Percentiles rank a stretch among this genome's conserved stretches.
Evolutionary conservation across 1,284 basidiomycete genomes (phyloP).

Genomic region (Ceratobasidium sp.): DNA sequence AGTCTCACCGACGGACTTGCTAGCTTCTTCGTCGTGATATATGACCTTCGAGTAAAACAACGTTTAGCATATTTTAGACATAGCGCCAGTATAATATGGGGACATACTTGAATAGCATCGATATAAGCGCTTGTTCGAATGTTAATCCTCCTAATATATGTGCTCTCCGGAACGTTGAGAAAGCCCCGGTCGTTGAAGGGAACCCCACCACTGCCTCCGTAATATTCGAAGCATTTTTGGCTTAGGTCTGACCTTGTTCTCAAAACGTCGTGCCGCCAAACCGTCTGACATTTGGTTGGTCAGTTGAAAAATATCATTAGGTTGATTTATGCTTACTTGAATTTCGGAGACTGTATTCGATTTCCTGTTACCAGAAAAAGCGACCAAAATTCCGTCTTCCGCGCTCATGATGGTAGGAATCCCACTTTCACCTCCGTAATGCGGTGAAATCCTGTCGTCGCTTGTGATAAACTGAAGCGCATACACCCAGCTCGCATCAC

Average conservation of each 20-base stretch:
- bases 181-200: slow-evolving; percentile 24
- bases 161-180: neutral
- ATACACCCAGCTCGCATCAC: neutral
- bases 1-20: no score
- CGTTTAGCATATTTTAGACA: no score
- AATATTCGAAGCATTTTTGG: slow-evolving; percentile 7
- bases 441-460: neutral
- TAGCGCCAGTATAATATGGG: neutral
- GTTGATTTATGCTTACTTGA: neutral
- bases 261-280: slow-evolving; percentile 31
- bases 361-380: neutral
- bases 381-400: slow-evolving; percentile 11
- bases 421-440: slow-evolving; percentile 4
- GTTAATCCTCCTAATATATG: slow-evolving; percentile 5
- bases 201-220: neutral
- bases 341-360: neutral
- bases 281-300: neutral
- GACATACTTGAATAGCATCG: slow-evolving; percentile 20
- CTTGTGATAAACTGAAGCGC: slow-evolving; percentile 28
- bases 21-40: no score
- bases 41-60: no score
- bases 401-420: neutral
- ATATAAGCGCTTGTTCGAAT: slow-evolving; percentile 7
- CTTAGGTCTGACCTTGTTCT: neutral
- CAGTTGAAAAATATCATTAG: neutral